Evolutionary conservation across 2,329 filamentous ascomycete genomes (phyloP), one percentile per base, ranked within the genome.

Genomic region (Neopestalotiopsis sp.): DNA sequence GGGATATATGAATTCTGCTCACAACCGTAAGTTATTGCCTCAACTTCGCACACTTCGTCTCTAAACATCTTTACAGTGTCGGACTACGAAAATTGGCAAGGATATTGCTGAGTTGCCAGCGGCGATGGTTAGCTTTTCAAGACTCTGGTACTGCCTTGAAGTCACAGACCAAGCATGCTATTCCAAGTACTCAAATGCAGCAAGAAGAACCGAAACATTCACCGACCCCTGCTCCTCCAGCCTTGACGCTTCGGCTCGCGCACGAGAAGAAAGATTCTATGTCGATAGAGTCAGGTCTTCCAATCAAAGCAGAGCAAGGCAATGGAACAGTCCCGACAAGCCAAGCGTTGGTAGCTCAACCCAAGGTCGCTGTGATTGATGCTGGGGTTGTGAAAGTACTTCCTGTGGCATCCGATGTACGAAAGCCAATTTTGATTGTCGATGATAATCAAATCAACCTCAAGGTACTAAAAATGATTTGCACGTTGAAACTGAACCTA

Each of bases 361-460:
- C 7, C 17, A 52, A n/a, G 7, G 63, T 24, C 42, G 34, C 38
- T 24, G 14, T 20, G 30, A 42, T 24, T 14, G 28, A 57, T 17
- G n/a, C 38, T 10, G 52, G 34, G 17, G 9, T 32, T 14, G 3
- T 24, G 20, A 17, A 20, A 57, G 12, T 38, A 12, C 24, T n/a
- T 38, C 17, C 14, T n/a, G 13, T 13, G 52, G 28, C 24, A 34
- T 13, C 40, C 6, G 52, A 66, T n/a, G 24, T 32, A 38, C 40
- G 20, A 64, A 52, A 12, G 20, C 45, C 52, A 28, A 57, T 66
- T 13, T 38, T 84, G 0, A 75, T 84, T 0, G 82, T 83, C 0
- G 81, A 84, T 28, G 82, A 83, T 66, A 83, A 83, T 66, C 69
- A 72, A 1, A 82, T 84, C 68, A 84, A 84, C 52, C 68, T 82